Base-by-base conservation (phyloP, 768 basidiomycete species). In the Terana coerulea region DNA sequence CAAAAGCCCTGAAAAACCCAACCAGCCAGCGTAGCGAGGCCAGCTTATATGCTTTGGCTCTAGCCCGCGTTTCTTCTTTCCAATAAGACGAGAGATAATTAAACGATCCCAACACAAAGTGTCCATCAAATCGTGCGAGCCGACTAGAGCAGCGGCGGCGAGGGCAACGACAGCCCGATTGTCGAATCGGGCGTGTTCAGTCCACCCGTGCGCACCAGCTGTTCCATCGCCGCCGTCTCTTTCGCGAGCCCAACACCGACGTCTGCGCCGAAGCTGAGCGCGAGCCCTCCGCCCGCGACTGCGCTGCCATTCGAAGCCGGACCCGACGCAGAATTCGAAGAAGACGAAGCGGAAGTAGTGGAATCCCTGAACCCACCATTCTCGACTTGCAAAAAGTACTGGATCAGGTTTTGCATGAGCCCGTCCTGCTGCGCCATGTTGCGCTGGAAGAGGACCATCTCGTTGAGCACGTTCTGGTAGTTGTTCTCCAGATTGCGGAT, bases 401-500 rank as follows among this genome's bases (percentile, higher is more conserved):
- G 82, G 59, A 94, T 84, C 53, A 93, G 64, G 59, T 79, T 82
- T 68, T 91, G 86, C 80, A 91, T 85, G 49, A 92, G 66, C 35
- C 80, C 81, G 59, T 95, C 92, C 72, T 92, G 90, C 68, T 91
- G 85, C 28, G 86, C 87, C 80, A 85, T 80, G 58, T 80, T 81
- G 53, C 79, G 70, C 68, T 87, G 86, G 64, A 86, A 85, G 58
- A 77, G 75, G 61, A 85, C 83, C 75, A 88, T 80, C 67, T 88
- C 86, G 56, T 75, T 74, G 29, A 87, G 77, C 42, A 86, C 80
- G 51, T 78, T 80, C 64, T 84, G 79, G 65, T 87, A 86, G 60
- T 80, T 80, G 47, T 72, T 71, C 61, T 84, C 82, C 12, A 88
- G 70, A 43, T 74, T 78, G 22, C 75, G 75, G 54, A 86, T 72